These are phyloP conservation scores for Colletotrichum eleusines DNA, from an alignment of 2,329 filamentous ascomycete genomes.

Conservation along the genomic window DNA sequence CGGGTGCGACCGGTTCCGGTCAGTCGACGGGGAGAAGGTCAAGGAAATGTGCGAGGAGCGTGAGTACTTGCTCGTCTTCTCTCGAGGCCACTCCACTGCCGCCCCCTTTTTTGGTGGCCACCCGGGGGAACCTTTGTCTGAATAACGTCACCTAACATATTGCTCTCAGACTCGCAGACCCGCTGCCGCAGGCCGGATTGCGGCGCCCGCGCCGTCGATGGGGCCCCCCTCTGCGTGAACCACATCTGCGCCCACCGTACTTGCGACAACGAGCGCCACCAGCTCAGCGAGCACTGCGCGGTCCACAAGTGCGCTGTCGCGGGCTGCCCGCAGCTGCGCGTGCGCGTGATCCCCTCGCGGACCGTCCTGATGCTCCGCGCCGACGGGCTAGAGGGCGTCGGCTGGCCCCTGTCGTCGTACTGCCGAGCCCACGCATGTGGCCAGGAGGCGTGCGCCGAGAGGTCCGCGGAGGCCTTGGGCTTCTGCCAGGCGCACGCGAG, in stretches of 20 bases:
- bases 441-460: slow-evolving; percentile 22
- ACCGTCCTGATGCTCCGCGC: background rate
- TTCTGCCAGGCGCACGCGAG: slow-evolving; percentile 32
- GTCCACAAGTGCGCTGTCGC: slow-evolving; percentile 45
- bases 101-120: background rate
- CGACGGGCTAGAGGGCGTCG: background rate
- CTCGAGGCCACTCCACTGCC: background rate
- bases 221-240: slow-evolving; percentile 40
- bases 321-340: slow-evolving; percentile 40
- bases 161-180: slow-evolving; percentile 22
- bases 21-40: slow-evolving; percentile 37
- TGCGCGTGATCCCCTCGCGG: slow-evolving; percentile 7
- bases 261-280: slow-evolving; percentile 41
- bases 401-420: slow-evolving; percentile 25
- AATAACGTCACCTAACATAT: background rate
- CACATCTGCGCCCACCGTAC: slow-evolving; percentile 45
- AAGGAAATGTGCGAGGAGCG: slow-evolving; percentile 44
- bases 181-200: slow-evolving; percentile 30
- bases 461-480: slow-evolving; percentile 6
- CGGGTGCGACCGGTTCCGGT: slow-evolving; percentile 33
- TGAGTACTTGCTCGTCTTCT: slow-evolving; percentile 37
- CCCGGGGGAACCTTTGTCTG: no score
- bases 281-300: slow-evolving; percentile 42
- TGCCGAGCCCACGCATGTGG: slow-evolving; percentile 37
- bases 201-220: slow-evolving; percentile 29